These are phyloP conservation scores for Wickerhamiella alocasiicola DNA, from an alignment of 805 yeast species.

Conservation along the genomic window DNA sequence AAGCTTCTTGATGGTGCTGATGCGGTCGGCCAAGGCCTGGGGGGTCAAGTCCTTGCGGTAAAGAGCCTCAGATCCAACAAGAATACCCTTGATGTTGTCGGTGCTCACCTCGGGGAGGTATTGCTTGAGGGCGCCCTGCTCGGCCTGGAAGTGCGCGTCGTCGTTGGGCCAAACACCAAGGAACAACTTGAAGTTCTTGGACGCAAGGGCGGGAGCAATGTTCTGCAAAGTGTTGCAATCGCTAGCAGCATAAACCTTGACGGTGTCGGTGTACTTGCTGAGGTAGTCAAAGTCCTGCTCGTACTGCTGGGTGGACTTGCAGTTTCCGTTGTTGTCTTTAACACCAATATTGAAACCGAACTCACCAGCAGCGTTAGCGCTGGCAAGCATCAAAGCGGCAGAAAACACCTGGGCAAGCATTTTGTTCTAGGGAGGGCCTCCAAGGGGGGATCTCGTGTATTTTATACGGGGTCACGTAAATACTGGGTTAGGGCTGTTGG, in stretches of 20 bases:
- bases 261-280: constrained; percentile 44
- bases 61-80: constrained; percentile 92
- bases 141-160: constrained; percentile 60
- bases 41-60: constrained; percentile 84
- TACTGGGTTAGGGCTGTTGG: constrained; percentile 5
- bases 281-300: constrained; percentile 51
- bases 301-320: constrained; percentile 66
- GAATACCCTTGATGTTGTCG: constrained; percentile 53
- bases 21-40: constrained; percentile 52
- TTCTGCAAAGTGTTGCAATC: constrained; percentile 81
- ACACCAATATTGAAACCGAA: constrained; percentile 84
- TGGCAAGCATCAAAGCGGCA: constrained; percentile 9
- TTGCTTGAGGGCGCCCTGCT: constrained; percentile 53
- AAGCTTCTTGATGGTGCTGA: constrained; percentile 47
- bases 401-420: constrained; percentile 9
- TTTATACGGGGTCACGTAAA: neutral
- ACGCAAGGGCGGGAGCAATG: constrained; percentile 78
- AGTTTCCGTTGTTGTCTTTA: constrained; percentile 54
- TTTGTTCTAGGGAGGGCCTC: too few species aligned
- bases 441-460: constrained; percentile 1
- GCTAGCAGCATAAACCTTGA: constrained; percentile 85
- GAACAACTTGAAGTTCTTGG: constrained; percentile 60
- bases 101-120: constrained; percentile 62
- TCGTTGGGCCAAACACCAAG: constrained; percentile 94
- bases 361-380: constrained; percentile 42